A percentile compares a stretch with the other conserved stretches of the same genome.
Evolutionary conservation across 2,329 filamentous ascomycete genomes (phyloP).

Genomic region (Shiraia bambusicola): DNA sequence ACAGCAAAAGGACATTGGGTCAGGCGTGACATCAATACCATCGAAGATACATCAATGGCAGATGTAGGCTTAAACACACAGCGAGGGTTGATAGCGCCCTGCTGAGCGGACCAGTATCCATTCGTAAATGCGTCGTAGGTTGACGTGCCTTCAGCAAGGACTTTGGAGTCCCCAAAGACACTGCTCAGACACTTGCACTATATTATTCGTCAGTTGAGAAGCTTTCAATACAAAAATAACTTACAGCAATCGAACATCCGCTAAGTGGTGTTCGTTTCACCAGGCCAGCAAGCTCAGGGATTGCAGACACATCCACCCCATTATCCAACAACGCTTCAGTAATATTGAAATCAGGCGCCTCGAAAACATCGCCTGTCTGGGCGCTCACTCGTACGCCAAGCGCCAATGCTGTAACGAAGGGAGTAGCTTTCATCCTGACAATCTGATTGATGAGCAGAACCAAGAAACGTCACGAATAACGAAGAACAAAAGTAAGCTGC

Average conservation of each 20-base stretch:
- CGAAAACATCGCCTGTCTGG: constrained; percentile 13
- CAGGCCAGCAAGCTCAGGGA: constrained; percentile 17
- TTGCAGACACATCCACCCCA: constrained; percentile 19
- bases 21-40: constrained; percentile 23
- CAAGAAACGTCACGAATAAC: constrained; percentile 1
- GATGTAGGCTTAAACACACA: constrained; percentile 32
- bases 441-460: not conserved
- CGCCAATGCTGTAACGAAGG: constrained; percentile 9
- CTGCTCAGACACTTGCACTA: constrained; percentile 27
- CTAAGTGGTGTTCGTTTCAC: constrained; percentile 3
- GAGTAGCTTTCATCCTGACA: constrained; percentile 11
- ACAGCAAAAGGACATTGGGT: constrained; percentile 45
- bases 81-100: constrained; percentile 23
- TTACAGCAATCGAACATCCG: constrained; percentile 24
- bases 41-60: constrained; percentile 20
- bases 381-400: constrained; percentile 11
- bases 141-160: constrained; percentile 13
- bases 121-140: constrained; percentile 25
- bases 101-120: constrained; percentile 32
- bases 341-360: constrained; percentile 21
- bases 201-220: constrained; percentile 7
- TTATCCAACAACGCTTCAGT: constrained; percentile 21
- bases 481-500: not conserved
- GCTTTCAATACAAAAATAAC: constrained; percentile 9
- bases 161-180: constrained; percentile 22